These are phyloP conservation scores for Ilex aquifolium DNA, from an alignment of 257 asterid species.

Conservation along the genomic window DNA sequence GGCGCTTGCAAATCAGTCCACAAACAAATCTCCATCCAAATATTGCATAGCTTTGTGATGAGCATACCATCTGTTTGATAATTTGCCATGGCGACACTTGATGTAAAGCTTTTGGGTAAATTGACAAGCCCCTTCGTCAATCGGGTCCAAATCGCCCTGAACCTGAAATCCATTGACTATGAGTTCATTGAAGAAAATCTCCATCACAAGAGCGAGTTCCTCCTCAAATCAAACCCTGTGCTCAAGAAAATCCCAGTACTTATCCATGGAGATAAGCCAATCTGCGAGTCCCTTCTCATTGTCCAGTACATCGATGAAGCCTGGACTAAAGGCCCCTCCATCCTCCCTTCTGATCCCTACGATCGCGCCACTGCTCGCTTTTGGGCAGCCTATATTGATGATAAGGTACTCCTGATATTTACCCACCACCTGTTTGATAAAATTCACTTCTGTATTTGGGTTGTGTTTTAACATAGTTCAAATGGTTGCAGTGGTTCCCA, in stretches of 20 bases:
- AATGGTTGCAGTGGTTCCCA: too few species aligned
- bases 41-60: too few species aligned
- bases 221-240: conserved; percentile 31
- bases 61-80: too few species aligned
- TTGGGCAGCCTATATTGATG: conserved; percentile 34
- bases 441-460: too few species aligned
- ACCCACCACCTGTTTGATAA: too few species aligned
- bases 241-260: conserved; percentile 34
- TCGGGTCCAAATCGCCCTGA: conserved; percentile 25
- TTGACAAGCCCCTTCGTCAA: conserved; percentile 30
- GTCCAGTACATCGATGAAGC: conserved; percentile 31
- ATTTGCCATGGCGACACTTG: conserved; percentile 8
- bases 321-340: conserved; percentile 20
- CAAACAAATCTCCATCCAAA: too few species aligned
- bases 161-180: conserved; percentile 19
- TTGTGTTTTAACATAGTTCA: too few species aligned
- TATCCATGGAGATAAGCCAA: conserved; percentile 19
- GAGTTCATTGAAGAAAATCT: conserved; percentile 26
- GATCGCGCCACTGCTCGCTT: conserved; percentile 27
- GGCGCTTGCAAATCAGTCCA: too few species aligned
- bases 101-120: conserved; percentile 25
- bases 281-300: conserved; percentile 25
- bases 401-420: conserved; percentile 2
- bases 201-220: conserved; percentile 24
- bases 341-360: conserved; percentile 25